Conservation (phyloP, 1,284 basidiomycete genomes). For the Boletus semigastroideus region DNA sequence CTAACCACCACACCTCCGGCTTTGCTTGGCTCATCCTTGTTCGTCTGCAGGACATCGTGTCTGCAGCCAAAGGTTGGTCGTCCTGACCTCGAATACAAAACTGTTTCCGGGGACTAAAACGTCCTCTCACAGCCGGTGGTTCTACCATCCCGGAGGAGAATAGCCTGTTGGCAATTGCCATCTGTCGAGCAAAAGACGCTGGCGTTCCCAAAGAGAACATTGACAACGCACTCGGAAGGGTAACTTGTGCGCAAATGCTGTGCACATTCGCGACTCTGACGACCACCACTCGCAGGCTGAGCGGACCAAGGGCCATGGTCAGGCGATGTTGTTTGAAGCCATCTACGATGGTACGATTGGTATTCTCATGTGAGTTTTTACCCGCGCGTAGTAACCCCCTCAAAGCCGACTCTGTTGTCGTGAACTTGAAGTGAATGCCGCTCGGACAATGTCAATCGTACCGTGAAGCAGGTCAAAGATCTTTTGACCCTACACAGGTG, state of each 20-base stretch:
- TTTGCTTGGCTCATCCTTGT: background rate
- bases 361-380: constrained; percentile 66
- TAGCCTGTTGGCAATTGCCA: constrained; percentile 54
- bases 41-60: constrained; percentile 60
- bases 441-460: constrained; percentile 74
- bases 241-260: constrained; percentile 30
- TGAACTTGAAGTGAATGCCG: constrained; percentile 68
- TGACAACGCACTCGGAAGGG: constrained; percentile 68
- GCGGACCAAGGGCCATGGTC: constrained; percentile 50
- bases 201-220: constrained; percentile 81
- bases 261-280: background rate
- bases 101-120: background rate
- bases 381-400: no score
- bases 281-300: constrained; percentile 40
- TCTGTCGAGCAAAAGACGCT: constrained; percentile 61
- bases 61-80: constrained; percentile 62
- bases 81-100: background rate
- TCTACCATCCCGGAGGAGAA: constrained; percentile 69
- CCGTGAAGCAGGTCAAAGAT: constrained; percentile 63
- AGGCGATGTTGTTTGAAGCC: constrained; percentile 68
- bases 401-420: constrained; percentile 11
- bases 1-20: background rate
- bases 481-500: constrained; percentile 62
- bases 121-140: constrained; percentile 50
- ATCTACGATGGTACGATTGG: constrained; percentile 69